Evolutionary conservation across 2,329 filamentous ascomycete genomes (phyloP).

Genomic region (Nothopassalora personata): DNA sequence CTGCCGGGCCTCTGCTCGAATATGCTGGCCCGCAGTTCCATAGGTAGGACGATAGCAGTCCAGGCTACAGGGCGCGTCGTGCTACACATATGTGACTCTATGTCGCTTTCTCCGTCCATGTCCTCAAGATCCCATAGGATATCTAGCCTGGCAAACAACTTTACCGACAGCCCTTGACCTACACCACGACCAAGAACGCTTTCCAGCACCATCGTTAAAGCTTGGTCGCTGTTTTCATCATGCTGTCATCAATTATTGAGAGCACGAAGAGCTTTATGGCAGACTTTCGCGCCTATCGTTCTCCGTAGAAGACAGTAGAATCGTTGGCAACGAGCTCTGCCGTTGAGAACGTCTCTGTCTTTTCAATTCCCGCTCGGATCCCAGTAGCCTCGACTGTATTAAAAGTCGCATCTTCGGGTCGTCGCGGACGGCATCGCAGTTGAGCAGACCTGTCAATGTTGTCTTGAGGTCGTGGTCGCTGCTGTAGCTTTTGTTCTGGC

Average conservation of each 20-base stretch:
- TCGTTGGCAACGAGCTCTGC: conserved; percentile 15
- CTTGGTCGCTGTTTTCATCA: not conserved
- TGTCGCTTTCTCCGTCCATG: no score
- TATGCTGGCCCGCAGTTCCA: no score
- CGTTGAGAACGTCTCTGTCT: conserved; percentile 28
- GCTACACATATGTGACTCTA: no score
- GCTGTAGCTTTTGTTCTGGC: conserved; percentile 39
- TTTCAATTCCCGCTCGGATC: conserved; percentile 48
- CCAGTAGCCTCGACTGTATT: conserved; percentile 51
- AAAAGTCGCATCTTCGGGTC: conserved; percentile 46
- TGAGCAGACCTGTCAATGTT: conserved; percentile 50
- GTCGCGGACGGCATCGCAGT: conserved; percentile 46
- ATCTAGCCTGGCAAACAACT: no score
- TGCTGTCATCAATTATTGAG: not conserved
- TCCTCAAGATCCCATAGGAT: no score
- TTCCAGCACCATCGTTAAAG: conserved; percentile 2
- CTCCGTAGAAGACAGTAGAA: conserved; percentile 9
- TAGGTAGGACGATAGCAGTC: no score
- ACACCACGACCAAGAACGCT: not conserved
- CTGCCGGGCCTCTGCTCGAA: no score
- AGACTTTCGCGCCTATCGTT: conserved; percentile 12
- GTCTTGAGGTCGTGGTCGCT: conserved; percentile 51
- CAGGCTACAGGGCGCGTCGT: no score
- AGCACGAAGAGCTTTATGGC: conserved; percentile 9
- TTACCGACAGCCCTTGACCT: no score